Evolutionary conservation across 1,284 basidiomycete genomes (phyloP), one percentile per base, ranked within the genome.

Genomic region (Malassezia globosa): DNA sequence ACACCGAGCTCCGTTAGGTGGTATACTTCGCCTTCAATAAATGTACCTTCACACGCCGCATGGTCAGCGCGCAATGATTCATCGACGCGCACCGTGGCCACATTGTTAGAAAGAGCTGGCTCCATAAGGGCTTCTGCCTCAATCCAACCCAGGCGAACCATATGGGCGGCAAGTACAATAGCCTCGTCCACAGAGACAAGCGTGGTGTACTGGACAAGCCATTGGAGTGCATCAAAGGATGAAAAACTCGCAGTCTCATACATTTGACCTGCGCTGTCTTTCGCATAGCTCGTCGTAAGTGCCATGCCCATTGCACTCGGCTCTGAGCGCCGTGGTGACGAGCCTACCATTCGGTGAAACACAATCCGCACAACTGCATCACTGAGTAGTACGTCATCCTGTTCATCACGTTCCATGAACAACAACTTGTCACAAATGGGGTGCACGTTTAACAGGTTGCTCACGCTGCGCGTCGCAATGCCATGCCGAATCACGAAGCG

Each of bases 401-500:
- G 77, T 3, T 83, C 80, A 41, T 89, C 81, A 46, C 94, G 80
- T 72, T 99, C 94, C 63, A 99, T 82, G 73, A 97, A 90, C 5
- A 97, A 80, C 7, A 97, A 80, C 74, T 96, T 95, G 80, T 96
- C 87, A 75, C 88, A 95, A 66, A 99, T 95, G 26, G 92, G 88
- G 69, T 96, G 90, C 37, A 95, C 85, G 40, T 80, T 80, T 58
- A 89, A 81, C 19, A 96, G 80, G 72, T 92, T 84, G 39, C 42
- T 52, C 39, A 47, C 50, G 7, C 45, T 42, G 74, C 95, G 89
- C 19, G 75, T 73, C 66, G 82, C 87, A 76, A 97, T 96, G 60
- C 94, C 94, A 73, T 99, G 97, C 78, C 94, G 95, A 73, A 84
- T 87, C 77, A 97, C 95, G 78, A 97, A 99, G 24, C 94, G 83